A percentile compares a stretch with the other conserved stretches of the same genome.
These are phyloP conservation scores for Oryza brachyantha DNA, from an alignment of 176 grass and related monocot species.

Conservation along the genomic window DNA sequence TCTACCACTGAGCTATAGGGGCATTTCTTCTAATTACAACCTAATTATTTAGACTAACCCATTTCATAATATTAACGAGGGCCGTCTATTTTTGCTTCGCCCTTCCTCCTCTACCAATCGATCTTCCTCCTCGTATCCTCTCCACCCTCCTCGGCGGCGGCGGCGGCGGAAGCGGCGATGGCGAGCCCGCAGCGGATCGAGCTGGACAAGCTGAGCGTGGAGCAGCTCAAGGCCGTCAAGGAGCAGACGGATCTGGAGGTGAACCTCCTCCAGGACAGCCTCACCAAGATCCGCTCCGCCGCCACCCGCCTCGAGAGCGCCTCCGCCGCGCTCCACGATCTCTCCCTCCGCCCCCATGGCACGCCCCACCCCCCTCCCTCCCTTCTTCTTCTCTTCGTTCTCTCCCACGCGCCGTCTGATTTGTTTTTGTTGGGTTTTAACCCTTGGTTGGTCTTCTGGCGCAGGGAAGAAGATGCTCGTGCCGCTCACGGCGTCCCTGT, in stretches of 20 bases:
- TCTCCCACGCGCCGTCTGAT: not conserved
- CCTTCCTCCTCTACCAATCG: too few relatives aligned
- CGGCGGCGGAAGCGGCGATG: constrained; percentile 24
- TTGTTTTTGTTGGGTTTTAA: constrained; percentile 1
- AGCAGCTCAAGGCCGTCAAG: constrained; percentile 84
- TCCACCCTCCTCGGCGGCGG: not conserved
- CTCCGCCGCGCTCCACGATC: constrained; percentile 67
- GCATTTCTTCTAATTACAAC: too few relatives aligned
- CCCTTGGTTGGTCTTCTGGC: not conserved
- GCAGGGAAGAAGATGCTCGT: constrained; percentile 92
- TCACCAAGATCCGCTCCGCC: constrained; percentile 85
- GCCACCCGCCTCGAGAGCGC: constrained; percentile 72
- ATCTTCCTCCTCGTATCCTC: not conserved
- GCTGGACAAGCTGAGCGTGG: constrained; percentile 69
- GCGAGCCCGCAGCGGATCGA: constrained; percentile 54
- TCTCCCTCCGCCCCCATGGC: constrained; percentile 79
- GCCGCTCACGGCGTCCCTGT: constrained; percentile 90
- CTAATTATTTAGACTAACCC: too few relatives aligned
- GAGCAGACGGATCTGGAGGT: constrained; percentile 97
- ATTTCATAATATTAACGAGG: too few relatives aligned
- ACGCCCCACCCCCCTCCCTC: not conserved
- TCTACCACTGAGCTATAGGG: constrained; percentile 96
- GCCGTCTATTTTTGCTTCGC: too few relatives aligned
- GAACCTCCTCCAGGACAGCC: constrained; percentile 89
- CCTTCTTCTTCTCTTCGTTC: not conserved